A percentile compares a stretch with the other conserved stretches of the same genome.
Evolutionary conservation across 2,329 filamentous ascomycete genomes (phyloP).

Genomic region (Fusarium sp.): DNA sequence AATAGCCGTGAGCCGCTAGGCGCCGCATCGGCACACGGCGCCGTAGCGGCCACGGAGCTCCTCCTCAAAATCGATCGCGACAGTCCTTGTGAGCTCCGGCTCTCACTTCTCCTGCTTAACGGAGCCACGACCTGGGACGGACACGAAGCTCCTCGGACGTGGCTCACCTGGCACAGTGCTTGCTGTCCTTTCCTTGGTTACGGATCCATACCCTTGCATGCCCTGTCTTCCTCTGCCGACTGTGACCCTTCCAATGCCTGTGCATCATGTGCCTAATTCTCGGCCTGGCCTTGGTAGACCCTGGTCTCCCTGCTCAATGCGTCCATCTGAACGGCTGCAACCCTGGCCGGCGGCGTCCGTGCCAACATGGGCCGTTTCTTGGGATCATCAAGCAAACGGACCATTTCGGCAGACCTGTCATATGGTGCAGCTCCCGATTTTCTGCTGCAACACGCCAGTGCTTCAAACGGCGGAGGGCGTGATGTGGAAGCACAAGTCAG

Average conservation of each 20-base stretch:
- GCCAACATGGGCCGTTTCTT: constrained; percentile 41
- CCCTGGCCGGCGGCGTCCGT: constrained; percentile 43
- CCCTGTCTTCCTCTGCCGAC: constrained; percentile 31
- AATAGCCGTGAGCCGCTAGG: constrained; percentile 6
- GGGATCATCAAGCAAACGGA: constrained; percentile 28
- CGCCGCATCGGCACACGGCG: constrained; percentile 16
- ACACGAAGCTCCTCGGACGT: constrained; percentile 8
- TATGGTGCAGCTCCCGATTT: constrained; percentile 16
- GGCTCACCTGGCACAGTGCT: constrained; percentile 24
- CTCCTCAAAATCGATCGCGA: constrained; percentile 6
- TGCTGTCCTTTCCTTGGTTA: not conserved
- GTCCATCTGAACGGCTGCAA: constrained; percentile 17
- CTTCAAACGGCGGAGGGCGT: constrained; percentile 20
- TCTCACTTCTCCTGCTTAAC: constrained; percentile 20
- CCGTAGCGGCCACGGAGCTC: constrained; percentile 12
- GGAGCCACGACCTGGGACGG: constrained; percentile 15
- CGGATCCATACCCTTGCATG: constrained; percentile 16
- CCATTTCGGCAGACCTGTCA: constrained; percentile 40
- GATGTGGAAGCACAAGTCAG: constrained; percentile 26
- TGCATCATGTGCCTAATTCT: constrained; percentile 38
- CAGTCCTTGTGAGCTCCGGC: constrained; percentile 6
- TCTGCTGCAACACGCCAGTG: constrained; percentile 9
- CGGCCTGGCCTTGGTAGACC: constrained; percentile 11
- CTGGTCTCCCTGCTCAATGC: constrained; percentile 16
- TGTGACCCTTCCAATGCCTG: constrained; percentile 30